Evolutionary conservation across 1,284 basidiomycete genomes (phyloP), one percentile per base, ranked within the genome.

Genomic region (Ganoderma meredithae): DNA sequence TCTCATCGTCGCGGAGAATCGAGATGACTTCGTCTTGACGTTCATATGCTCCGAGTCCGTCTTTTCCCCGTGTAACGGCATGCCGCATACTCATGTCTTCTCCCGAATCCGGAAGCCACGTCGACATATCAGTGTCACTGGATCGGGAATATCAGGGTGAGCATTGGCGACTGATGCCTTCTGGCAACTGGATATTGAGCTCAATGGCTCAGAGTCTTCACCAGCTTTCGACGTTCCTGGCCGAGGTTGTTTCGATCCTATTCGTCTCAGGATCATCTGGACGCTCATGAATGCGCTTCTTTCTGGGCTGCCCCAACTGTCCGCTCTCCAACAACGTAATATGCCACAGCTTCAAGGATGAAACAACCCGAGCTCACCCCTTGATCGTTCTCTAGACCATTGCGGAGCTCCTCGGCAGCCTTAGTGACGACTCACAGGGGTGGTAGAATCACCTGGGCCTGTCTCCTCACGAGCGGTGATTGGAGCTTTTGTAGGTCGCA

Each of bases 391-490:
- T 83, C 60, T 85, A 87, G 71, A 87, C 85, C 6, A 79, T 83
- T 41, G 79, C 80, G 7, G 87, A 89, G 69, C 77, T 88, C 63
- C 83, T 85, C 56, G 78, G 77, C 65, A 88, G 87, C 72, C 85
- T 83, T 12, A 82, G 83, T 41, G 86, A 85, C 69, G 66, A 76
- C 6, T 81, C 85, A 2, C 83, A n/a, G n/a, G n/a, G n/a, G n/a
- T n/a, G n/a, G n/a, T n/a, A n/a, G n/a, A n/a, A n/a, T n/a, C n/a
- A n/a, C n/a, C n/a, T n/a, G n/a, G n/a, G n/a, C n/a, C n/a, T n/a
- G n/a, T n/a, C n/a, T n/a, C n/a, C n/a, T n/a, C n/a, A 88, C 67
- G 80, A 86, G 66, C 87, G 84, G 85, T 87, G 86, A 85, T 85
- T 82, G 27, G 85, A 87, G 85, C 82, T 15, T 72, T 87, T 72